Percentiles rank a stretch among this genome's conserved stretches.
These are phyloP conservation scores for Neurospora sp. DNA, from an alignment of 2,329 filamentous ascomycete species.

Conservation along the genomic window DNA sequence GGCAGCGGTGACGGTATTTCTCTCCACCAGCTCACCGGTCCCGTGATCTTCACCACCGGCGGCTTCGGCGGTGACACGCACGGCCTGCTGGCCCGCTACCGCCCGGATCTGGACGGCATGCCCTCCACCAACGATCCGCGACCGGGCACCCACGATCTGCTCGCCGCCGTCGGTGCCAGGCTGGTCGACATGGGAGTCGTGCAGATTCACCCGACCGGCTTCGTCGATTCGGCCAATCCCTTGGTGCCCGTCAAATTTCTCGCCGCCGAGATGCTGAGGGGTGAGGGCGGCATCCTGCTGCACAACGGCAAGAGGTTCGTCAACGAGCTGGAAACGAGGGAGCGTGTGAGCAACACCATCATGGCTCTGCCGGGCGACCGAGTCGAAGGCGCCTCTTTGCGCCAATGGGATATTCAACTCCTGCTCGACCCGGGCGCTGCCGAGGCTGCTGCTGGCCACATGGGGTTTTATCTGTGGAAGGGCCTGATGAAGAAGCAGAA, in stretches of 20 bases:
- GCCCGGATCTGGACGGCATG: conserved; percentile 47
- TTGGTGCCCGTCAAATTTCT: conserved; percentile 46
- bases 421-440: conserved; percentile 50
- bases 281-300: conserved; percentile 51
- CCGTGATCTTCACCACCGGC: conserved; percentile 50
- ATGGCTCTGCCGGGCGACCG: conserved; percentile 27
- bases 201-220: conserved; percentile 56
- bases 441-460: conserved; percentile 40
- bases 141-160: conserved; percentile 39
- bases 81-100: conserved; percentile 44
- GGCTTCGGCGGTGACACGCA: conserved; percentile 53
- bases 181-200: conserved; percentile 40
- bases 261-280: conserved; percentile 51
- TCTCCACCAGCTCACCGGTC: conserved; percentile 28
- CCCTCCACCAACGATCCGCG: conserved; percentile 54
- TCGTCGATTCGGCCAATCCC: conserved; percentile 43
- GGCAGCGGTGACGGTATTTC: conserved; percentile 23
- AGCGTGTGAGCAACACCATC: conserved; percentile 43
- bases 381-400: conserved; percentile 21
- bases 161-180: conserved; percentile 29
- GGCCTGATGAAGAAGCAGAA: conserved; percentile 47
- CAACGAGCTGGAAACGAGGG: conserved; percentile 52
- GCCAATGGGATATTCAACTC: conserved; percentile 49
- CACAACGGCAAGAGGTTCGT: conserved; percentile 42
- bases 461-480: conserved; percentile 55